These are phyloP conservation scores for Collybia nuda DNA, from an alignment of 768 basidiomycete genomes.

Conservation along the genomic window DNA sequence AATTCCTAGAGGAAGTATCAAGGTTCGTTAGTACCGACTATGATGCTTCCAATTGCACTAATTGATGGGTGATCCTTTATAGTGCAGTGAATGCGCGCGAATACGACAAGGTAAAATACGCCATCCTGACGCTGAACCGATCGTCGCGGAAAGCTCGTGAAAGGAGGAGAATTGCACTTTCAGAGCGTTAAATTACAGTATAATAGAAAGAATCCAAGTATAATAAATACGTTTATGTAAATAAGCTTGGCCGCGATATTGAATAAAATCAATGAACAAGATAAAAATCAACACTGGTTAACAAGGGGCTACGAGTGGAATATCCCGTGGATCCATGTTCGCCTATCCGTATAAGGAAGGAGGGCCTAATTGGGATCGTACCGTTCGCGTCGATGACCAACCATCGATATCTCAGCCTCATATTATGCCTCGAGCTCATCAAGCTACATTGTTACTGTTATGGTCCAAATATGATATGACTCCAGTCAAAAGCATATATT, in stretches of 20 bases:
- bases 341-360: too few species aligned
- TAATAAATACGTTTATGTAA: not conserved
- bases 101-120: constrained; percentile 82
- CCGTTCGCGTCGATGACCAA: too few species aligned
- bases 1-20: constrained; percentile 73
- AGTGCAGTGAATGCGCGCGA: constrained; percentile 68
- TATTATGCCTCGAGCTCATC: too few species aligned
- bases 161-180: constrained; percentile 43
- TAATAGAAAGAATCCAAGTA: not conserved
- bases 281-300: too few species aligned
- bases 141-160: constrained; percentile 75
- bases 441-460: too few species aligned
- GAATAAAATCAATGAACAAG: too few species aligned
- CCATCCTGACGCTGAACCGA: constrained; percentile 67
- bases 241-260: not conserved
- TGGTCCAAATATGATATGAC: too few species aligned
- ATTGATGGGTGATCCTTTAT: constrained; percentile 3
- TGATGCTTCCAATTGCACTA: not conserved
- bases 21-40: constrained; percentile 52
- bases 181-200: constrained; percentile 36
- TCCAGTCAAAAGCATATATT: too few species aligned
- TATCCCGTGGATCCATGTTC: too few species aligned
- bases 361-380: too few species aligned
- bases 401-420: too few species aligned
- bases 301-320: too few species aligned